Conservation (phyloP, 768 basidiomycete species). For the Rhizopogon vesiculosus region DNA sequence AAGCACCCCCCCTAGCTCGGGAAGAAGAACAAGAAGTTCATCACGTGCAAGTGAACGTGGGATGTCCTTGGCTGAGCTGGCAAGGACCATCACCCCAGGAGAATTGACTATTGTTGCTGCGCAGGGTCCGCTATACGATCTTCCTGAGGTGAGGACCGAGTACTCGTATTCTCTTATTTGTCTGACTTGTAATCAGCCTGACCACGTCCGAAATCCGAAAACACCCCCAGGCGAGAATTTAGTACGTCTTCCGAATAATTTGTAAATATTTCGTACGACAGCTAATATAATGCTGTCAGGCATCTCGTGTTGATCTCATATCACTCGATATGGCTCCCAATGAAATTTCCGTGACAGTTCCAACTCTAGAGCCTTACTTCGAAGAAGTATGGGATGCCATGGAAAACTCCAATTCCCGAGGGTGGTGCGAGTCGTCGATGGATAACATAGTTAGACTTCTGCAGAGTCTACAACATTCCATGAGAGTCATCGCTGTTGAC, state of each 20-base stretch:
- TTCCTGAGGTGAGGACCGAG: conserved; percentile 13
- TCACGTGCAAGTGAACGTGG: conserved; percentile 20
- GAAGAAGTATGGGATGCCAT: conserved; percentile 52
- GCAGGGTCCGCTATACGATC: conserved; percentile 8
- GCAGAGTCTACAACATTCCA: conserved; percentile 39
- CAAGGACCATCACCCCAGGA: conserved; percentile 25
- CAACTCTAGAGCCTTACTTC: conserved; percentile 37
- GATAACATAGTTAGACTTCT: conserved; percentile 51
- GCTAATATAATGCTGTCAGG: conserved; percentile 22
- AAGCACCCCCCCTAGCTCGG: conserved; percentile 33
- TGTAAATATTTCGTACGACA: neutral
- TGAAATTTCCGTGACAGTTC: conserved; percentile 33
- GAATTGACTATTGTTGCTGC: conserved; percentile 24
- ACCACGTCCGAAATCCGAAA: neutral
- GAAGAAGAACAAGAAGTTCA: conserved; percentile 26
- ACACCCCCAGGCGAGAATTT: conserved; percentile 11
- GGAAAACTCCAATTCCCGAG: conserved; percentile 43
- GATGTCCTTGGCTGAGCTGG: conserved; percentile 20
- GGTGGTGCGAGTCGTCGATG: conserved; percentile 63
- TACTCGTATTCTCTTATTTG: neutral
- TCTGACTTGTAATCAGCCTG: conserved; percentile 1
- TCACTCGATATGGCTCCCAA: conserved; percentile 70
- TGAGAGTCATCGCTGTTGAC: conserved; percentile 51
- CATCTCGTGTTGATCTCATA: conserved; percentile 54
- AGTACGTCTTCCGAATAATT: conserved; percentile 10